These are phyloP conservation scores for Anethum foeniculum DNA, from an alignment of 140 eudicot genomes.

Conservation along the genomic window DNA sequence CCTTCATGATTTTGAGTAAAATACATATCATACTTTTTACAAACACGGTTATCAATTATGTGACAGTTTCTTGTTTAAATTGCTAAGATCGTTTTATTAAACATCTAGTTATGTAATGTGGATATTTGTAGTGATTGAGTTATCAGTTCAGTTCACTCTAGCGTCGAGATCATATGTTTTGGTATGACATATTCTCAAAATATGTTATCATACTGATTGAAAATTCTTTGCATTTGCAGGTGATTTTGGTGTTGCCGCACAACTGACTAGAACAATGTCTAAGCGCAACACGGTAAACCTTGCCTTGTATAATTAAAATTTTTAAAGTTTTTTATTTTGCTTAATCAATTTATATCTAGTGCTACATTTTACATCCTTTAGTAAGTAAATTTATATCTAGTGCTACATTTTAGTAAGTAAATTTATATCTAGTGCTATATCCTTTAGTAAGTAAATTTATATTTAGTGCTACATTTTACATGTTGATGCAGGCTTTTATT, in stretches of 20 bases:
- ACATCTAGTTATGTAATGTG: not conserved
- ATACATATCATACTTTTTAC: not conserved
- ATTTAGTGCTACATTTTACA: not conserved
- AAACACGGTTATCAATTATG: not conserved
- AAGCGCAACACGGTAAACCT: slow-evolving; percentile 86
- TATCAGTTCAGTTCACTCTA: not conserved
- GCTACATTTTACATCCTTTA: too few species aligned
- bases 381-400: not conserved
- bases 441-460: slow-evolving; percentile 9
- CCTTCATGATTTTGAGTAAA: not conserved
- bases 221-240: slow-evolving; percentile 41
- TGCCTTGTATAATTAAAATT: not conserved
- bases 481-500: not conserved
- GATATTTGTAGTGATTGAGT: not conserved
- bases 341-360: too few species aligned
- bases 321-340: not conserved
- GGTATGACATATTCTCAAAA: not conserved
- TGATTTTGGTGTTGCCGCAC: slow-evolving; percentile 99
- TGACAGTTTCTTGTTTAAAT: not conserved
- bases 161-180: not conserved
- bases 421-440: not conserved
- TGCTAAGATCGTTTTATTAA: not conserved
- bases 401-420: not conserved
- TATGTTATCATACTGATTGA: not conserved
- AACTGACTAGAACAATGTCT: slow-evolving; percentile 95